These are phyloP conservation scores for Amanita rimosa DNA, from an alignment of 768 basidiomycete genomes.

Conservation along the genomic window DNA sequence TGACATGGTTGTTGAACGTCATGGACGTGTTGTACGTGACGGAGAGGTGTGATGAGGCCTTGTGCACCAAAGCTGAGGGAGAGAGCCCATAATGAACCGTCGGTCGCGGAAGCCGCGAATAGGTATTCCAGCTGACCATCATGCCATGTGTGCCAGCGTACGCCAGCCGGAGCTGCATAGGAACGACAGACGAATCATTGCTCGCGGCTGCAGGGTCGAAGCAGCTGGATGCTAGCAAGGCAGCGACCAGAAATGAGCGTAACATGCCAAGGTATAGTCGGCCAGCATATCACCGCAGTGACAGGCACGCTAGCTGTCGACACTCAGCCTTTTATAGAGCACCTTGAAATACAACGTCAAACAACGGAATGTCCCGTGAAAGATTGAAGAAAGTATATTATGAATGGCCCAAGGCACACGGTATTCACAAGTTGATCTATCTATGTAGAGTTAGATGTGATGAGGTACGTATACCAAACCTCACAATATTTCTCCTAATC, in stretches of 20 bases:
- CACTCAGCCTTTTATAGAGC: too few relatives aligned
- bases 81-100: slow-evolving; percentile 9
- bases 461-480: too few relatives aligned
- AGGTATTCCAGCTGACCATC: slow-evolving; percentile 13
- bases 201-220: background rate
- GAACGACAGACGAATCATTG: background rate
- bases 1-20: slow-evolving; percentile 12
- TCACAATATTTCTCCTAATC: background rate
- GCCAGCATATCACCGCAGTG: too few relatives aligned
- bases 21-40: slow-evolving; percentile 11
- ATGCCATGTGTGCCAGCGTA: slow-evolving; percentile 13
- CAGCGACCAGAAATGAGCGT: too few relatives aligned
- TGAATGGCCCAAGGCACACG: too few relatives aligned
- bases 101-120: slow-evolving; percentile 7
- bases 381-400: too few relatives aligned
- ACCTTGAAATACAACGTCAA: background rate
- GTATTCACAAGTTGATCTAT: too few relatives aligned
- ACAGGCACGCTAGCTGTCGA: too few relatives aligned
- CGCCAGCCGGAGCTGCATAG: slow-evolving; percentile 12
- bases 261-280: too few relatives aligned
- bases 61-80: slow-evolving; percentile 6
- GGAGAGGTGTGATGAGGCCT: slow-evolving; percentile 7
- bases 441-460: background rate
- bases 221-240: background rate
- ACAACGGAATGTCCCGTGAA: background rate